A percentile compares a stretch with the other conserved stretches of the same genome.
Conservation (phyloP, 257 asterid species). For the Nicotiana noctiflora region DNA sequence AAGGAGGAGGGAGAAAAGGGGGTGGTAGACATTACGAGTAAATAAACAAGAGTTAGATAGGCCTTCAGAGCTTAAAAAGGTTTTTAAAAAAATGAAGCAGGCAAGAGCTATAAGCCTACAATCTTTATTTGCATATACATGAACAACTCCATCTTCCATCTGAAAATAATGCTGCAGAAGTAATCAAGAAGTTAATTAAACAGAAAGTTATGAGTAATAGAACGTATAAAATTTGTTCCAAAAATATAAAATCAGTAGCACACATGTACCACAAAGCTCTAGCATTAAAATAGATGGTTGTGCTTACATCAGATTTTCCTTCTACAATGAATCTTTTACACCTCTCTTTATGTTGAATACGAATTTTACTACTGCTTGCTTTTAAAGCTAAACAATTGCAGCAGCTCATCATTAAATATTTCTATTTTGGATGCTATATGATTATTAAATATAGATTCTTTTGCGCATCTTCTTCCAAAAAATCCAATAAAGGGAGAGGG, state of each 20-base stretch:
- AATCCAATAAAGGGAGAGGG: too few relatives aligned
- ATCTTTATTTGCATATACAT: conserved; percentile 74
- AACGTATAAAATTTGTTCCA: background rate
- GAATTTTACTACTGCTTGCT: too few relatives aligned
- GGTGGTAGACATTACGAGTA: background rate
- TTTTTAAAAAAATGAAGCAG: background rate
- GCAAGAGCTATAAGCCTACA: conserved; percentile 41
- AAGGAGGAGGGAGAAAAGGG: conserved; percentile 12
- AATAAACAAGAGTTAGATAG: background rate
- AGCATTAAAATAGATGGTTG: background rate
- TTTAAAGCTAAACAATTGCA: too few relatives aligned
- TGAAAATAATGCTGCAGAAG: conserved; percentile 73
- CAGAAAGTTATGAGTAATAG: background rate
- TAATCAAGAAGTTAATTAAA: conserved; percentile 17
- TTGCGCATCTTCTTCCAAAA: too few relatives aligned
- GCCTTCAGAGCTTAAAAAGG: background rate
- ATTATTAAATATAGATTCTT: too few relatives aligned
- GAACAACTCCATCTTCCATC: conserved; percentile 99
- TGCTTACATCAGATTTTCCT: conserved; percentile 75
- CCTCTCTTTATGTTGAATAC: too few relatives aligned
- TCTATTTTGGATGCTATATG: too few relatives aligned
- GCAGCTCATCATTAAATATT: too few relatives aligned
- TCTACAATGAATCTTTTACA: conserved; percentile 41
- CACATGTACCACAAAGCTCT: background rate
- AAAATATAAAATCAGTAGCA: conserved; percentile 1